Evolutionary conservation across 2,329 filamentous ascomycete genomes (phyloP), one percentile per base, ranked within the genome.

Genomic region (Botrytis fragariae): DNA sequence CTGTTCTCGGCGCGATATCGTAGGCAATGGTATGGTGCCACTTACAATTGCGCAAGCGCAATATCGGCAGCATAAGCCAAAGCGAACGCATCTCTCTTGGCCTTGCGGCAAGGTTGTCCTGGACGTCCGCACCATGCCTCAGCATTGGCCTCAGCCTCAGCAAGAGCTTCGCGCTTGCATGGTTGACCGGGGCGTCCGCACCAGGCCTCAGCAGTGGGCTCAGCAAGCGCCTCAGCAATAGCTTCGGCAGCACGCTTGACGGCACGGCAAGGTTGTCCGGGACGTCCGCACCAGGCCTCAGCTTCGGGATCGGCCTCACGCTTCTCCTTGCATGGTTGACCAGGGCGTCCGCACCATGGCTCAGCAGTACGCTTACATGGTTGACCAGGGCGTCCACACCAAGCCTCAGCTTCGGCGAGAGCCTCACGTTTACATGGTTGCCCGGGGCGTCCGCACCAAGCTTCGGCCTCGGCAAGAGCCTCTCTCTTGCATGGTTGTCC

Each of bases 341-440:
- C 77, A 35, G 71, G 71, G 39, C 67, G 61, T 45, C 72, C 73
- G 57, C 77, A 78, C 37, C 72, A 72, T 25, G 74, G 51, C 39
- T 73, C 71, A 16, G 75, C 74, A 7, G 73, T 65, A 61, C 75
- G 74, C 71, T 74, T 76, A 39, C 76, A 77, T n/a, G 74, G 73
- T 57, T 76, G 75, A 16, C 76, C 74, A 6, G 72, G 74, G 7
- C 67, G 51, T 25, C 72, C 72, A 39, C 76, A 76, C n/a, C 72
- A 79, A 51, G 78, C 74, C 39, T 74, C 75, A 45, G 75, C 74
- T 25, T 79, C 62, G 32, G 81, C 80, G 9, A 80, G 77, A 29
- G 82, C 80, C 14, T 80, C 79, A 9, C 64, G 63, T 7, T 67
- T 65, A n/a, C 72, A 73, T 32, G 57, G 57, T n/a, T 73, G 72